Percentiles rank a stretch among this genome's conserved stretches.
phyloP scores from a whole-genome alignment of 2,329 filamentous ascomycete genomes.

The Phyllosticta capitalensis region DNA sequence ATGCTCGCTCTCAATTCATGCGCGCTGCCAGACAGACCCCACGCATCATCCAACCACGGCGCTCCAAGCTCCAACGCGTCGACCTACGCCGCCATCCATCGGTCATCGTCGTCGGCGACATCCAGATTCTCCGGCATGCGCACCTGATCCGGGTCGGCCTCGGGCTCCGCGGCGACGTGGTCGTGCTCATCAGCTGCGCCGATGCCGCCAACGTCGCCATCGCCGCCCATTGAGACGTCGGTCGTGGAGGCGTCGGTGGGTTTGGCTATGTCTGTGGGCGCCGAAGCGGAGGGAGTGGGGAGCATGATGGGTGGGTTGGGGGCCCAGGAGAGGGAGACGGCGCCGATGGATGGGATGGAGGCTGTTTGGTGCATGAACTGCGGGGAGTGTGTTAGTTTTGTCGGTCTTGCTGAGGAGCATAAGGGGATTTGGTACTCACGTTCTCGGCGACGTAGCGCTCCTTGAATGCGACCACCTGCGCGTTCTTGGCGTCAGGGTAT shows the following conservation, averaged over 20 bases:
- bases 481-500: slow-evolving; percentile 29
- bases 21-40: too few relatives aligned
- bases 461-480: slow-evolving; percentile 33
- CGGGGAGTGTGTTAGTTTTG: background rate
- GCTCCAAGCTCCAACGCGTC: too few relatives aligned
- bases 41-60: too few relatives aligned
- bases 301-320: slow-evolving; percentile 16
- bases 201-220: background rate
- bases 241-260: background rate
- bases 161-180: slow-evolving; percentile 11
- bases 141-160: slow-evolving; percentile 12
- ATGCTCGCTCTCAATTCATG: too few relatives aligned
- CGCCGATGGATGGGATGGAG: slow-evolving; percentile 53
- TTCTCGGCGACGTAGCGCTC: slow-evolving; percentile 56
- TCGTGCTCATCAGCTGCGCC: background rate
- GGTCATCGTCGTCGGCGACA: slow-evolving; percentile 41
- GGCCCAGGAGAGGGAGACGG: slow-evolving; percentile 60
- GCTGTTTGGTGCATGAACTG: slow-evolving; percentile 43
- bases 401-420: background rate
- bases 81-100: slow-evolving; percentile 25
- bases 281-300: background rate
- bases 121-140: slow-evolving; percentile 35
- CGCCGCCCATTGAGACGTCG: slow-evolving; percentile 1
- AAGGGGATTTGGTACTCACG: slow-evolving; percentile 16
- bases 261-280: background rate